Evolutionary conservation across 176 grass and related monocot genomes (phyloP), one percentile per base, ranked within the genome.

Genomic region (Poa annua): DNA sequence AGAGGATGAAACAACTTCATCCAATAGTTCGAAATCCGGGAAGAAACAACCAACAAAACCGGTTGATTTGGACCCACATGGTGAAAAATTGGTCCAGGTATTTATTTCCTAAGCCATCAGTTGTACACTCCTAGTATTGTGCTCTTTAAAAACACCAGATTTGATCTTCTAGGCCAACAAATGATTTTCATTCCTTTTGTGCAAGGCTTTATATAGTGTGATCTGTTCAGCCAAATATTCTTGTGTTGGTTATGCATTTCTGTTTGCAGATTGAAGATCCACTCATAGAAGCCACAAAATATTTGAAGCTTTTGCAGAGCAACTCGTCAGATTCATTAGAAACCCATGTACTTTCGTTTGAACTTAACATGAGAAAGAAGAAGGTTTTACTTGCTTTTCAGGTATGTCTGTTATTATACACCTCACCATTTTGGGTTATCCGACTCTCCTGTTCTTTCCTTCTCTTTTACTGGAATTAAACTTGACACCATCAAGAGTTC

Each of bases 331-430:
- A 83, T 24, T 92, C 89, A 47, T 80, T 99, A 83, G 91, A 94
- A 90, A 99, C 93, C 29, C 97, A 99, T 66, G 84, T 86, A 84
- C 88, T 99, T 80, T 94, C 97, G 64, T 99, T 99, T 86, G 93
- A 96, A 88, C 85, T 96, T 63, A 99, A 89, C 86, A 99, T 99
- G 93, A 92, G 91, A 84, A 99, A 94, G 74, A 89, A 96, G 87
- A 99, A 96, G 39, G 83, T 92, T 80, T 92, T 99, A 63, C 91
- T 99, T 60, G 97, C 97, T 85, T 99, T 99, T 81, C 91, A 99
- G 97, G 97, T 99, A 90, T 76, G 29, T 74, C 5, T 19, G 50
- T 48, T 36, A 64, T 10, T 7, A 83, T 64, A 5, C 32, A 26
- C 47, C n/a, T 83, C 10, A 62, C 32, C 48, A 11, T 83, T 63